A percentile compares a stretch with the other conserved stretches of the same genome.
phyloP scores from a whole-genome alignment of 768 basidiomycete genomes.

The Gautieria morchelliformis region DNA sequence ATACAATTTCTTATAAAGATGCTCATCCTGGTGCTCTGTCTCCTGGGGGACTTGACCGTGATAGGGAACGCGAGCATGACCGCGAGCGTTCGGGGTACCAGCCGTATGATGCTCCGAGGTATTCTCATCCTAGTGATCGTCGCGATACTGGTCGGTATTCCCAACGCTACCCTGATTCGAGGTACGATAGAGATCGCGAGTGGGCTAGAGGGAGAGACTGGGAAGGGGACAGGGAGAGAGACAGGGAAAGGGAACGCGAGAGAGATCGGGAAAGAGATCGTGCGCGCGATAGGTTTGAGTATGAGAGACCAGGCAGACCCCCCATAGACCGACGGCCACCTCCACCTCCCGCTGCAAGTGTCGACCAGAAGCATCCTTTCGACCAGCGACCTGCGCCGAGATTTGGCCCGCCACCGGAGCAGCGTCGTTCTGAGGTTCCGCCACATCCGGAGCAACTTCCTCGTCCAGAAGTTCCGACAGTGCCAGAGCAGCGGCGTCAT shows the following conservation, averaged over 20 bases:
- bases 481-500: neutral
- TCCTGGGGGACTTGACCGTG: neutral
- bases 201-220: constrained; percentile 2
- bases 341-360: neutral
- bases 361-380: neutral
- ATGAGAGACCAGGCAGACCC: constrained; percentile 1
- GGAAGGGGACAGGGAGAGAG: neutral
- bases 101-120: neutral
- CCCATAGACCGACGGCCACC: constrained; percentile 1
- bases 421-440: constrained; percentile 1
- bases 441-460: constrained; percentile 1
- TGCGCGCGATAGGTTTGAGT: neutral
- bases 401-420: neutral
- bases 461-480: neutral
- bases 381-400: neutral
- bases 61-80: constrained; percentile 1
- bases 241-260: neutral
- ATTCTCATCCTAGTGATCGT: constrained; percentile 6
- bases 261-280: constrained; percentile 1
- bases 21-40: neutral
- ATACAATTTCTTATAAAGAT: neutral
- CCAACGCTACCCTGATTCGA: constrained; percentile 3
- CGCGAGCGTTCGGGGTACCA: constrained; percentile 6
- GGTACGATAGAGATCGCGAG: constrained; percentile 7
- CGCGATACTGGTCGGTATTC: neutral